These are phyloP conservation scores for Psidium friedrichsthalianum DNA, from an alignment of 345 rosid species.

Conservation along the genomic window DNA sequence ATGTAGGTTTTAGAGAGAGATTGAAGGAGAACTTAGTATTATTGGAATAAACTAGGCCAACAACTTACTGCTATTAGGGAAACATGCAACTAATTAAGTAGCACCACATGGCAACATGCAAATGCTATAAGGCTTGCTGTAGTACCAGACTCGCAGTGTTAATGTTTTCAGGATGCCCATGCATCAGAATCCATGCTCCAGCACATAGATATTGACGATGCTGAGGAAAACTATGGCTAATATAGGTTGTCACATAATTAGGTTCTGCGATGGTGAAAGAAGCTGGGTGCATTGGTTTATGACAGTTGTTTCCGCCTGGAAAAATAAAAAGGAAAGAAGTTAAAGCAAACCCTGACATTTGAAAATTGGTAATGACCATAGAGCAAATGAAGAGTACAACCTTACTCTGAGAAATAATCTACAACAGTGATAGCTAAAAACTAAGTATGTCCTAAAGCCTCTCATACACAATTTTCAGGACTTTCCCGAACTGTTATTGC, in stretches of 20 bases:
- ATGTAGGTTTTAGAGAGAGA: background rate
- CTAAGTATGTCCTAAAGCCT: background rate
- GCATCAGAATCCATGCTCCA: conserved; percentile 96
- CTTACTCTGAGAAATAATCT: background rate
- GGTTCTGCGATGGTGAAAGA: conserved; percentile 81
- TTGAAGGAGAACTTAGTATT: background rate
- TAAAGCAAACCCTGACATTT: background rate
- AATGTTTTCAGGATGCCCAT: conserved; percentile 81
- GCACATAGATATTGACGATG: conserved; percentile 90
- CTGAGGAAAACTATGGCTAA: conserved; percentile 64
- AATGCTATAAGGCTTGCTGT: background rate
- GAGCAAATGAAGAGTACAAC: background rate
- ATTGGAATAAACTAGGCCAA: background rate
- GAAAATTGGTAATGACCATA: background rate
- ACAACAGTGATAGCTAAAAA: background rate
- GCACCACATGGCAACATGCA: background rate
- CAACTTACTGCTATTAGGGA: conserved; percentile 4
- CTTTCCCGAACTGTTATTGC: background rate
- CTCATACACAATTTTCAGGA: background rate
- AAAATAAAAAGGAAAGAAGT: conserved; percentile 5
- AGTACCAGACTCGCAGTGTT: conserved; percentile 79
- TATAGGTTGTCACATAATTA: conserved; percentile 62
- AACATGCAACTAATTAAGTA: background rate
- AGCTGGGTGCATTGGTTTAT: conserved; percentile 87
- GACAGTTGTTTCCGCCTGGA: conserved; percentile 80